Evolutionary conservation across 2,329 filamentous ascomycete genomes (phyloP).

Genomic region (Colletotrichum gigasporum): DNA sequence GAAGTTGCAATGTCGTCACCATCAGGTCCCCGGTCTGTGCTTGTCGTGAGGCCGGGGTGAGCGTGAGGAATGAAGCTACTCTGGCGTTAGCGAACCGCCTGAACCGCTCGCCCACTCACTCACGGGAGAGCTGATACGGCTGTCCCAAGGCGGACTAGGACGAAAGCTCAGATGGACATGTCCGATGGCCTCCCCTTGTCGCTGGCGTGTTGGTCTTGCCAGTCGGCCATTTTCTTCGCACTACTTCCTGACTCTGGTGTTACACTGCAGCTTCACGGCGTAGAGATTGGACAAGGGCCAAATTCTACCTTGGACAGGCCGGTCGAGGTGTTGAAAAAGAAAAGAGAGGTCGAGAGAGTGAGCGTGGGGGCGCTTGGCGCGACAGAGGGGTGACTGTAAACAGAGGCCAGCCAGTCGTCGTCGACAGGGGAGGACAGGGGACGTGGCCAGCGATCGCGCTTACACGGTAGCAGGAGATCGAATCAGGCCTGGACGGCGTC

Average conservation of each 20-base stretch:
- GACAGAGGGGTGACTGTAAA: conserved; percentile 17
- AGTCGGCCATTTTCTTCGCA: conserved; percentile 28
- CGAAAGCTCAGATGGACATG: background rate
- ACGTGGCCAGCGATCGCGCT: conserved; percentile 17
- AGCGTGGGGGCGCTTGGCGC: conserved; percentile 17
- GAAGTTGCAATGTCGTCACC: conserved; percentile 16
- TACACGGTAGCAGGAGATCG: conserved; percentile 17
- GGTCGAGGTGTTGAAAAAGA: background rate
- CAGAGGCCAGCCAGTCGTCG: background rate
- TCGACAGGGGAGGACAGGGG: background rate
- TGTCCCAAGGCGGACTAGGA: background rate
- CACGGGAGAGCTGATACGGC: conserved; percentile 2
- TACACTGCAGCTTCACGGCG: conserved; percentile 15
- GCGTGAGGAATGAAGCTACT: background rate
- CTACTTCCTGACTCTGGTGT: conserved; percentile 10
- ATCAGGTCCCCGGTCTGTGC: background rate
- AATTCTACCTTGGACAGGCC: background rate
- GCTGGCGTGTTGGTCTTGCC: conserved; percentile 1
- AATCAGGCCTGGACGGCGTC: conserved; percentile 13
- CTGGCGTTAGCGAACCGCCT: background rate
- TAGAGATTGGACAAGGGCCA: background rate
- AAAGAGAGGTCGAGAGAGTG: background rate
- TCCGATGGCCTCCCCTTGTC: background rate
- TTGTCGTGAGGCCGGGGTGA: background rate
- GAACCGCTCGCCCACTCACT: background rate